These are phyloP conservation scores for Hawksworthiomyces lignivorus DNA, from an alignment of 2,329 filamentous ascomycete species.

Conservation along the genomic window DNA sequence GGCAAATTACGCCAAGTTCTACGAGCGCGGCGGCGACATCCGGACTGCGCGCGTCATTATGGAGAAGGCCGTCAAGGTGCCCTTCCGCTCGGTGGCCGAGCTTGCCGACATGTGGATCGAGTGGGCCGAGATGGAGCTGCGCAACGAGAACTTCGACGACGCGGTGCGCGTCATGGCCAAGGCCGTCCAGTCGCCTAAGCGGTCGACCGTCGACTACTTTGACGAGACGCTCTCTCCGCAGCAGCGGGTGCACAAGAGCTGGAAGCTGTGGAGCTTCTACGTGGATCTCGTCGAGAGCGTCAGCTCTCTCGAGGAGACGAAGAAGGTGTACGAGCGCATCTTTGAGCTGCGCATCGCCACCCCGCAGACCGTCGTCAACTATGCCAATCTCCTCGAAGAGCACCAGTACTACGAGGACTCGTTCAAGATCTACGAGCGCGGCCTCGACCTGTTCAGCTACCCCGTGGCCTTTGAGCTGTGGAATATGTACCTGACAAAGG, in stretches of 20 bases:
- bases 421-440: slow-evolving; percentile 95
- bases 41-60: slow-evolving; percentile 84
- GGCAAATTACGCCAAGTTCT: slow-evolving; percentile 96
- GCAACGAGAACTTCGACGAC: slow-evolving; percentile 91
- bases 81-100: slow-evolving; percentile 95
- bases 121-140: slow-evolving; percentile 97
- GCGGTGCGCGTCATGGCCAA: slow-evolving; percentile 96
- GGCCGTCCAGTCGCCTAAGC: slow-evolving; percentile 91
- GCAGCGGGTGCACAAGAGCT: slow-evolving; percentile 96
- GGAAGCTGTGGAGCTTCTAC: slow-evolving; percentile 99
- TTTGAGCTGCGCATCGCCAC: slow-evolving; percentile 98
- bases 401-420: slow-evolving; percentile 93
- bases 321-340: slow-evolving; percentile 91
- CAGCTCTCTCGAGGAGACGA: slow-evolving; percentile 81
- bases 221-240: slow-evolving; percentile 91
- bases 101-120: slow-evolving; percentile 98
- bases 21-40: slow-evolving; percentile 80
- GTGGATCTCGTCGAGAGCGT: slow-evolving; percentile 96
- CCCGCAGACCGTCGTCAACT: slow-evolving; percentile 97
- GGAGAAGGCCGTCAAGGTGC: slow-evolving; percentile 96
- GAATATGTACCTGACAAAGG: slow-evolving; percentile 97
- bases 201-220: slow-evolving; percentile 98
- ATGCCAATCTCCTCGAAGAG: slow-evolving; percentile 90
- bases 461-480: slow-evolving; percentile 97
- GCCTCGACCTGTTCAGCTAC: slow-evolving; percentile 96